phyloP scores from a whole-genome alignment of 305 asterid genomes.

The Fraxinus angustifolia region DNA sequence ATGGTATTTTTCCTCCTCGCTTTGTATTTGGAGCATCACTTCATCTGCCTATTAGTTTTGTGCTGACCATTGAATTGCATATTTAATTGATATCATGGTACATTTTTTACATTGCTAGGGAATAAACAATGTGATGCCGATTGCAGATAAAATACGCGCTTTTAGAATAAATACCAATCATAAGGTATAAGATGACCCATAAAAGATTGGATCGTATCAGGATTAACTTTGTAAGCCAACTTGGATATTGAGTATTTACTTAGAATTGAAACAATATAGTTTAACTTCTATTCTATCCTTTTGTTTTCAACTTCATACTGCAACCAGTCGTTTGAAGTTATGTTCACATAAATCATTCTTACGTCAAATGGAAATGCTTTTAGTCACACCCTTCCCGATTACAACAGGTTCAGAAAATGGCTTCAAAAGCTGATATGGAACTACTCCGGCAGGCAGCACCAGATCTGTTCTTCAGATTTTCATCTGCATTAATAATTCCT shows the following conservation, averaged over 20 bases:
- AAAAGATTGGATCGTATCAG: no score
- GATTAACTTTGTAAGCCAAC: no score
- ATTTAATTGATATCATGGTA: no score
- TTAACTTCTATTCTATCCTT: background rate
- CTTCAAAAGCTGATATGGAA: slow-evolving; percentile 56
- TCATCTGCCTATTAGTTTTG: no score
- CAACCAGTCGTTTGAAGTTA: background rate
- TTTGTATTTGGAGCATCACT: no score
- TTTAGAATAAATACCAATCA: slow-evolving; percentile 13
- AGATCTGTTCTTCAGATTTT: slow-evolving; percentile 33
- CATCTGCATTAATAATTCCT: slow-evolving; percentile 49
- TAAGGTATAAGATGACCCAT: no score
- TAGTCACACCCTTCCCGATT: slow-evolving; percentile 72
- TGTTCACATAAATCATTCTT: background rate
- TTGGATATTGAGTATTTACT: no score
- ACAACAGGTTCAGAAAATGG: slow-evolving; percentile 65
- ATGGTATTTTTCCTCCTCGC: no score
- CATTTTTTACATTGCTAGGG: no score
- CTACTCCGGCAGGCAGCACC: slow-evolving; percentile 46
- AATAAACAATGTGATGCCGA: background rate
- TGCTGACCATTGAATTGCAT: no score
- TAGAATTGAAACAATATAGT: slow-evolving; percentile 15
- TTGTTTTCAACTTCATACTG: background rate
- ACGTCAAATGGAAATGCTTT: slow-evolving; percentile 65
- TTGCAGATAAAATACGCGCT: slow-evolving; percentile 51